Base-by-base conservation (phyloP, 2,329 filamentous ascomycete species). In the Dothideomycetidae sp. region DNA sequence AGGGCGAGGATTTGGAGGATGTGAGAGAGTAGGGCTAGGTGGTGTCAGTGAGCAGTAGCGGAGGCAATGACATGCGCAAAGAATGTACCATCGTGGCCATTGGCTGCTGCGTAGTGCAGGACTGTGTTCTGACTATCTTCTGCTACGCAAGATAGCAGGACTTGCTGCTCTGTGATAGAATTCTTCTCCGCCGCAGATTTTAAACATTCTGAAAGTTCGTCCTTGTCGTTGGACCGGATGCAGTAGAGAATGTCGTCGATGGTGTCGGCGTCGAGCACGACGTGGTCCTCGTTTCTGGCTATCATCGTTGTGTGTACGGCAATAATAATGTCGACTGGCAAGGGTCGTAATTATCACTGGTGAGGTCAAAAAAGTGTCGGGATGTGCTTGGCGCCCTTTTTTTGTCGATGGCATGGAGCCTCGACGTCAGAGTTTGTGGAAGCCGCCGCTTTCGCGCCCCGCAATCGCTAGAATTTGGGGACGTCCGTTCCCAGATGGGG, bases 241-340 rank as follows among this genome's bases (percentile, higher is more conserved):
- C 83, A 75, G 63, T 93, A 94, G 47, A 96, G 73, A 47, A 96
- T 71, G 60, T 96, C 88, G 56, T 94, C 86, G 51, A 92, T 78
- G 57, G 85, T 74, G 37, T 93, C 86, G 7, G 7, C 21, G 21
- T 26, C 21, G 21, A 26, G 21, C 7, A 26, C n/a, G n/a, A n/a
- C n/a, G n/a, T n/a, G n/a, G n/a, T n/a, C n/a, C n/a, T n/a, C n/a
- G n/a, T n/a, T n/a, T n/a, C n/a, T n/a, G n/a, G n/a, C n/a, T n/a
- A n/a, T n/a, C n/a, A n/a, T n/a, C n/a, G n/a, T n/a, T n/a, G n/a
- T n/a, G n/a, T n/a, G n/a, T n/a, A n/a, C n/a, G n/a, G n/a, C n/a
- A n/a, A n/a, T n/a, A n/a, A n/a, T n/a, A n/a, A n/a, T n/a, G n/a
- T n/a, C n/a, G n/a, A n/a, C n/a, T n/a, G n/a, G n/a, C n/a, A n/a